These are phyloP conservation scores for Quercus alba DNA, from an alignment of 306 rosid genomes.

Conservation along the genomic window DNA sequence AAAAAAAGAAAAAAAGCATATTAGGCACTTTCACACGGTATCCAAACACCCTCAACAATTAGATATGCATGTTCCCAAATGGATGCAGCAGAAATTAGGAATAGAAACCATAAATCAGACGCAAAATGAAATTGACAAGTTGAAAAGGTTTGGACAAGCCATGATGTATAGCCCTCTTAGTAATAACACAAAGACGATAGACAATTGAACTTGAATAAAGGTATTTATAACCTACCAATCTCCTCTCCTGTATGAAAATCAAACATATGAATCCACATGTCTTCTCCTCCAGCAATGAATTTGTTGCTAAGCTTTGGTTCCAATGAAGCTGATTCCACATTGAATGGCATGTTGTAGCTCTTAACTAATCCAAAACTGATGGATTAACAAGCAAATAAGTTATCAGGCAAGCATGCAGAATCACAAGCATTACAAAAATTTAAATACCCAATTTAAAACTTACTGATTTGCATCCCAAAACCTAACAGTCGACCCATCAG, in stretches of 20 bases:
- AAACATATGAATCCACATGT: slow-evolving; percentile 92
- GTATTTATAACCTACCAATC: slow-evolving; percentile 53
- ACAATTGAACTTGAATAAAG: not conserved
- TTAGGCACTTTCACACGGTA: no score
- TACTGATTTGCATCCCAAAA: slow-evolving; percentile 99
- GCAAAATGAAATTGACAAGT: no score
- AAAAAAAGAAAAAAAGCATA: no score
- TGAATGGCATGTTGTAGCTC: slow-evolving; percentile 95
- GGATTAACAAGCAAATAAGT: slow-evolving; percentile 7
- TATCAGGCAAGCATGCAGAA: slow-evolving; percentile 18
- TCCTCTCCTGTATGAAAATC: slow-evolving; percentile 92
- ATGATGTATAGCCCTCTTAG: no score
- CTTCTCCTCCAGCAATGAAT: slow-evolving; percentile 98
- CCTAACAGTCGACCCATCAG: slow-evolving; percentile 91
- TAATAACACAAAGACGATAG: no score
- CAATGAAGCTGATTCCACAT: slow-evolving; percentile 89
- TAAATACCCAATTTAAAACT: slow-evolving; percentile 28
- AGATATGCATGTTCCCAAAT: no score
- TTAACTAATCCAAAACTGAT: slow-evolving; percentile 84
- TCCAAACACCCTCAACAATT: no score
- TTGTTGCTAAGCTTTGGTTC: slow-evolving; percentile 91
- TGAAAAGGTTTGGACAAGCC: no score
- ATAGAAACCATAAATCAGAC: no score
- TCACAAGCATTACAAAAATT: slow-evolving; percentile 1
- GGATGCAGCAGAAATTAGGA: no score